phyloP scores from a whole-genome alignment of 352 stramenopile species.

The Globisporangium perplexum region DNA sequence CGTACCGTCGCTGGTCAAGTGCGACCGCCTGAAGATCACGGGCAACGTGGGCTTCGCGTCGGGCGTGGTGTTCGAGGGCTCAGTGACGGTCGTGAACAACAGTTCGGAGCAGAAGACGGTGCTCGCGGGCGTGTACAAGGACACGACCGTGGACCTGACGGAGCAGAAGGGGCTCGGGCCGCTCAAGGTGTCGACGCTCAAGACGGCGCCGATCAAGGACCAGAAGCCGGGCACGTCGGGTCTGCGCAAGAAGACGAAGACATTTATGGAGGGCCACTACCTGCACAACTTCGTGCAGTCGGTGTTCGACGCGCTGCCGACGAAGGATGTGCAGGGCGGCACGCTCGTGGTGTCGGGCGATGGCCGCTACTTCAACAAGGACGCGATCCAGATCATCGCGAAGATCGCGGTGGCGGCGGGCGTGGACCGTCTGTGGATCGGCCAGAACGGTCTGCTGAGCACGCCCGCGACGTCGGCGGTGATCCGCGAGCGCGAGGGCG shows the following conservation, averaged over 20 bases:
- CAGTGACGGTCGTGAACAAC: conserved; percentile 94
- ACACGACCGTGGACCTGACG: conserved; percentile 95
- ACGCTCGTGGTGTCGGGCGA: conserved; percentile 97
- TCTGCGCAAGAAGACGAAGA: conserved; percentile 98
- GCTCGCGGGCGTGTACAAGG: conserved; percentile 89
- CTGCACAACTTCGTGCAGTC: conserved; percentile 98
- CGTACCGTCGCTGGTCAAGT: conserved; percentile 94
- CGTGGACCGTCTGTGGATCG: conserved; percentile 95
- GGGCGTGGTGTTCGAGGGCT: conserved; percentile 90
- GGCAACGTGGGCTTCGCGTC: conserved; percentile 93
- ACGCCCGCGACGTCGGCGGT: conserved; percentile 97
- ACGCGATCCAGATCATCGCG: conserved; percentile 97
- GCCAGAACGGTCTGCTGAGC: conserved; percentile 93
- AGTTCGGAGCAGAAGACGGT: conserved; percentile 95
- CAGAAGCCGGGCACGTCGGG: conserved; percentile 98
- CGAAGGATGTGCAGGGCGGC: conserved; percentile 91
- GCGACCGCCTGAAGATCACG: conserved; percentile 93
- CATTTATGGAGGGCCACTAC: conserved; percentile 98
- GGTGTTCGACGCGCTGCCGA: conserved; percentile 95
- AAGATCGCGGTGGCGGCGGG: conserved; percentile 96
- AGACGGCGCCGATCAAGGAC: conserved; percentile 91
- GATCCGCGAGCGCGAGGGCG: conserved; percentile 93
- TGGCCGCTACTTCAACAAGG: conserved; percentile 88
- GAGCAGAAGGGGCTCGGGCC: conserved; percentile 89
- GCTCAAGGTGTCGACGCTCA: conserved; percentile 78